Percentiles rank a stretch among this genome's conserved stretches.
phyloP scores from a whole-genome alignment of 129 eudicot species.

The Silybum marianum region DNA sequence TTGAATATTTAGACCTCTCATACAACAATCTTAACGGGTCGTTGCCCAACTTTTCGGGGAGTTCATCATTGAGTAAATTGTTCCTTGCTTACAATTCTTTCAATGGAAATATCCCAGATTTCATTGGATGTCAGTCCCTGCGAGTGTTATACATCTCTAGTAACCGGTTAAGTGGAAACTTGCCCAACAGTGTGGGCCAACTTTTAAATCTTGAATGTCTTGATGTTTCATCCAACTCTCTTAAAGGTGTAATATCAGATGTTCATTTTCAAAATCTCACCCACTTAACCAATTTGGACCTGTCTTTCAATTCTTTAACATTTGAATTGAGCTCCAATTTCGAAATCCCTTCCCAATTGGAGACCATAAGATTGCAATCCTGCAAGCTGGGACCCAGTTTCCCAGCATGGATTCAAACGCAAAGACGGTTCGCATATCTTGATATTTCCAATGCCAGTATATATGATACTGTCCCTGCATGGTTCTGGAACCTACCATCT shows the following conservation, averaged over 20 bases:
- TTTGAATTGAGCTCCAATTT: background rate
- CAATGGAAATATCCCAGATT: background rate
- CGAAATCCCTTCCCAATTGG: constrained; percentile 34
- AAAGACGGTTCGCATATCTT: background rate
- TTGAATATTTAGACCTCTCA: background rate
- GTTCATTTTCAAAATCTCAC: constrained; percentile 22
- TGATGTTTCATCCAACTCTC: constrained; percentile 25
- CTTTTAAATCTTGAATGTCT: background rate
- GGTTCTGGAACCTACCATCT: constrained; percentile 27
- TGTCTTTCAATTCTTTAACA: constrained; percentile 21
- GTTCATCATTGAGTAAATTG: background rate
- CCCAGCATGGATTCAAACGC: constrained; percentile 37
- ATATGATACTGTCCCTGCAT: constrained; percentile 26
- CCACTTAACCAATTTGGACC: background rate
- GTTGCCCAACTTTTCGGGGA: background rate
- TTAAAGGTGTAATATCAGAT: constrained; percentile 19
- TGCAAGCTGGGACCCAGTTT: constrained; percentile 38
- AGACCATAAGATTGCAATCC: background rate
- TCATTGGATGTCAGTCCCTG: background rate
- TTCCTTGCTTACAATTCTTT: background rate
- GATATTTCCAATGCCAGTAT: constrained; percentile 31
- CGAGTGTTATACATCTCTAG: too few species aligned
- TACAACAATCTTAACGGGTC: background rate
- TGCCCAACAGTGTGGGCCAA: too few species aligned
- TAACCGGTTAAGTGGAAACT: too few species aligned